These are phyloP conservation scores for Monosporascus sp. DNA, from an alignment of 2,329 filamentous ascomycete species.

Conservation along the genomic window DNA sequence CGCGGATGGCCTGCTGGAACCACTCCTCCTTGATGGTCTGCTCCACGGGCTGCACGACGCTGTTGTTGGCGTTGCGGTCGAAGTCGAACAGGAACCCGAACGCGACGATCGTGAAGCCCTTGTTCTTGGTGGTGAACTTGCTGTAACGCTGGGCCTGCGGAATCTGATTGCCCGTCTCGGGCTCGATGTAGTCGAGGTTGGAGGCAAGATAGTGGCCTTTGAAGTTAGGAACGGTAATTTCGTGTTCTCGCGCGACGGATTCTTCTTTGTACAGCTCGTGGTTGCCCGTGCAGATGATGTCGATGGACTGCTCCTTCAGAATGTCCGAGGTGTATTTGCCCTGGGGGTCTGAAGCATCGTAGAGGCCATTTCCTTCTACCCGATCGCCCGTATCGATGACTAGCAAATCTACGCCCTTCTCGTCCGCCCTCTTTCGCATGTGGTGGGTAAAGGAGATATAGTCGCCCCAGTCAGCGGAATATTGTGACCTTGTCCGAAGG, in stretches of 20 bases:
- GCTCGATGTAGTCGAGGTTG: conserved; percentile 83
- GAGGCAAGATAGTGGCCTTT: conserved; percentile 78
- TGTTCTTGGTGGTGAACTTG: conserved; percentile 88
- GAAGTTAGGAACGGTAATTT: conserved; percentile 78
- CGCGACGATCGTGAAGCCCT: conserved; percentile 74
- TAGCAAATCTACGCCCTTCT: conserved; percentile 75
- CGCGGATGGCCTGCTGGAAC: conserved; percentile 82
- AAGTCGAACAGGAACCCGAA: conserved; percentile 98
- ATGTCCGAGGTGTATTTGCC: conserved; percentile 87
- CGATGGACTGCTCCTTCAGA: conserved; percentile 74
- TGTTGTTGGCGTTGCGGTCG: conserved; percentile 84
- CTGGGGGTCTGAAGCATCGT: conserved; percentile 83
- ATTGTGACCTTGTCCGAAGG: conserved; percentile 60
- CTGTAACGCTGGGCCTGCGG: conserved; percentile 78
- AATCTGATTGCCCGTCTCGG: conserved; percentile 61
- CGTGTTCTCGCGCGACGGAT: conserved; percentile 72
- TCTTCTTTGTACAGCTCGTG: conserved; percentile 87
- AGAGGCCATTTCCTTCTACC: conserved; percentile 90
- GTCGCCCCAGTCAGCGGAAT: conserved; percentile 95
- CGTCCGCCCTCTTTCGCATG: conserved; percentile 73
- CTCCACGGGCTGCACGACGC: conserved; percentile 72
- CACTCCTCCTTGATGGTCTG: conserved; percentile 77
- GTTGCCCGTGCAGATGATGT: conserved; percentile 83
- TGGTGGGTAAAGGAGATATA: conserved; percentile 90
- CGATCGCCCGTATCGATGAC: conserved; percentile 93